Evolutionary conservation across 208 protist genomes (phyloP).

Genomic region (Trypanosoma mega): DNA sequence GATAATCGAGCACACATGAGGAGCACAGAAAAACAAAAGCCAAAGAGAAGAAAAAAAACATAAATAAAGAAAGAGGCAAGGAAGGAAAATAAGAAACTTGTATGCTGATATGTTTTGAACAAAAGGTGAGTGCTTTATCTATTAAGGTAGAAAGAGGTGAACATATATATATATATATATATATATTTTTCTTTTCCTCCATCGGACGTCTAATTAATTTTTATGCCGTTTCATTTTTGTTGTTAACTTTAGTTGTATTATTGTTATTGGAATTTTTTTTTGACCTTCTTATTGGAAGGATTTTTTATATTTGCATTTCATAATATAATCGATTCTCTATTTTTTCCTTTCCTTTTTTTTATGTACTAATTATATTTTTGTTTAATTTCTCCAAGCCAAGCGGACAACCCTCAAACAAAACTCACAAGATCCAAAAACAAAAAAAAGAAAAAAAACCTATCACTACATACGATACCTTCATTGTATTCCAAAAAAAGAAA

Average conservation of each 20-base stretch:
- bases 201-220: not conserved
- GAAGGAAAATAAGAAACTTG: no score
- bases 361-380: slow-evolving; percentile 8
- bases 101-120: no score
- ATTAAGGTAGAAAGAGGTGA: not conserved
- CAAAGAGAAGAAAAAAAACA: no score
- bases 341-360: slow-evolving; percentile 12
- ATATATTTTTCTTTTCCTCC: not conserved
- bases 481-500: not conserved
- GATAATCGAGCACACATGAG: no score
- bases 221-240: not conserved
- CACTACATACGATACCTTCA: not conserved
- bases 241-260: not conserved
- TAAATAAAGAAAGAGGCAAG: no score
- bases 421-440: no score
- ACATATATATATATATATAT: slow-evolving; percentile 14
- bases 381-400: slow-evolving; percentile 10
- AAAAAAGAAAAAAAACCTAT: slow-evolving; percentile 1
- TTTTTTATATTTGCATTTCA: slow-evolving; percentile 9
- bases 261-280: not conserved
- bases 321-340: slow-evolving; percentile 21
- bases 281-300: no score
- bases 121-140: not conserved
- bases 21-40: no score
- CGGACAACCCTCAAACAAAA: not conserved